Conservation (phyloP, 1,284 basidiomycete genomes). For the Rhizoctonia solani region DNA sequence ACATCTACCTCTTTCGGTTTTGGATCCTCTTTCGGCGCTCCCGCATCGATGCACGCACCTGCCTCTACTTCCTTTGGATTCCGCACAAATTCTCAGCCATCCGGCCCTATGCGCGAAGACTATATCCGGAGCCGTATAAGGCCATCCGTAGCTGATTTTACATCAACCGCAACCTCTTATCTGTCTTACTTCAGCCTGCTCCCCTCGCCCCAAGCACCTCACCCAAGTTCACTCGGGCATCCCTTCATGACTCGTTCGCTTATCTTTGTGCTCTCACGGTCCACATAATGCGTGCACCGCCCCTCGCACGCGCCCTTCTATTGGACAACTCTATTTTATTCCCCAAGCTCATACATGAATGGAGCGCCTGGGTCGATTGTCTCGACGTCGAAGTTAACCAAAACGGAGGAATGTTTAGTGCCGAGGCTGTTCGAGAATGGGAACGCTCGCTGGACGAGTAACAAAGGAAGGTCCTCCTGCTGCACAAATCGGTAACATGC, state of each 20-base stretch:
- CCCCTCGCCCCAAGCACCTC: slow-evolving; percentile 46
- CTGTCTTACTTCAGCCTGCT: slow-evolving; percentile 67
- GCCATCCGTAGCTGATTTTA: slow-evolving; percentile 72
- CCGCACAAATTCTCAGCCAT: slow-evolving; percentile 39
- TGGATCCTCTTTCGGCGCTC: slow-evolving; percentile 39
- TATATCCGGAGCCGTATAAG: slow-evolving; percentile 75
- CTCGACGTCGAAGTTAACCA: slow-evolving; percentile 69
- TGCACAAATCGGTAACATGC: slow-evolving; percentile 51
- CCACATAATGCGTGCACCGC: slow-evolving; percentile 67
- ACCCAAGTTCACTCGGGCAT: slow-evolving; percentile 44
- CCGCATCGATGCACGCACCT: slow-evolving; percentile 29
- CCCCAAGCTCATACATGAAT: slow-evolving; percentile 67
- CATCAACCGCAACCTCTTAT: slow-evolving; percentile 72
- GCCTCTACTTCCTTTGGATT: slow-evolving; percentile 42
- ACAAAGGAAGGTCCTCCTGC: slow-evolving; percentile 43
- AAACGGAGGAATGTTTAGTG: slow-evolving; percentile 77
- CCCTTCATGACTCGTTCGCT: slow-evolving; percentile 62
- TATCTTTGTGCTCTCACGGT: slow-evolving; percentile 69
- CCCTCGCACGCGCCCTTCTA: slow-evolving; percentile 63
- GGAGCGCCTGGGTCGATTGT: slow-evolving; percentile 73
- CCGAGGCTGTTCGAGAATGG: slow-evolving; percentile 68
- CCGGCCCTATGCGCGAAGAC: slow-evolving; percentile 71
- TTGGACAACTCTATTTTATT: slow-evolving; percentile 47
- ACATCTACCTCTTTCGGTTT: slow-evolving; percentile 42
- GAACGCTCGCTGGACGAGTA: slow-evolving; percentile 65